A percentile compares a stretch with the other conserved stretches of the same genome.
Conservation (phyloP, 2,329 filamentous ascomycete genomes). For the Curvularia hawaiiensis region DNA sequence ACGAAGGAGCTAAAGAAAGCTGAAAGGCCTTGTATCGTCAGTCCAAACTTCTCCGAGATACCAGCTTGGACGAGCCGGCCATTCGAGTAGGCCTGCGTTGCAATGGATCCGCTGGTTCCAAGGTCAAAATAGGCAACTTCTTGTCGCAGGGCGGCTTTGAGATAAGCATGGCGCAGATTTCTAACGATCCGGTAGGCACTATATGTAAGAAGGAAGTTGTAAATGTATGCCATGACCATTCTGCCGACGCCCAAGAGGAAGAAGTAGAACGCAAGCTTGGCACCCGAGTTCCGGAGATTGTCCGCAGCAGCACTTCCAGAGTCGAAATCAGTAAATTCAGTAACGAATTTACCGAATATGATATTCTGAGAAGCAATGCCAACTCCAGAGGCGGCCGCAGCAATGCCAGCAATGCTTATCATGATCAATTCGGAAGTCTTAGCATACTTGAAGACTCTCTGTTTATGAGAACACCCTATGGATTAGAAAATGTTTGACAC, state of each 20-base stretch:
- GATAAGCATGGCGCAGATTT: slow-evolving; percentile 17
- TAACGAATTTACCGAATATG: slow-evolving; percentile 20
- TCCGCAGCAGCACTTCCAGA: slow-evolving; percentile 9
- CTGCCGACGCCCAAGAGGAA: slow-evolving; percentile 18
- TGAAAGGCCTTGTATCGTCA: slow-evolving; percentile 47
- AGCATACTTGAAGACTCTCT: slow-evolving; percentile 18
- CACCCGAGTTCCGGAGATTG: slow-evolving; percentile 2
- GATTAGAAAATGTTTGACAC: neutral
- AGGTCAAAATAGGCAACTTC: slow-evolving; percentile 36
- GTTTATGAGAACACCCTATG: neutral
- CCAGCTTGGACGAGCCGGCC: slow-evolving; percentile 9
- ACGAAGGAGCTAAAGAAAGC: slow-evolving; percentile 82
- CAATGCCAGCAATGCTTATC: slow-evolving; percentile 12
- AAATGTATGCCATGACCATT: slow-evolving; percentile 16
- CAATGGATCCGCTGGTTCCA: slow-evolving; percentile 22
- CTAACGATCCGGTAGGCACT: slow-evolving; percentile 17
- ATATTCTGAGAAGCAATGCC: slow-evolving; percentile 21
- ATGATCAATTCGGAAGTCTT: slow-evolving; percentile 6
- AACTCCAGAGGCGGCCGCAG: slow-evolving; percentile 16
- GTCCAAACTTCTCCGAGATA: slow-evolving; percentile 42
- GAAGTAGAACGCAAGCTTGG: slow-evolving; percentile 17
- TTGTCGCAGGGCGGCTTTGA: slow-evolving; percentile 23
- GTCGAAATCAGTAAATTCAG: slow-evolving; percentile 15
- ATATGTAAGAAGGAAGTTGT: slow-evolving; percentile 19
- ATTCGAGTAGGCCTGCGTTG: slow-evolving; percentile 16